Evolutionary conservation across 2,329 filamentous ascomycete genomes (phyloP).

Genomic region (Teratosphaeriaceae sp.): DNA sequence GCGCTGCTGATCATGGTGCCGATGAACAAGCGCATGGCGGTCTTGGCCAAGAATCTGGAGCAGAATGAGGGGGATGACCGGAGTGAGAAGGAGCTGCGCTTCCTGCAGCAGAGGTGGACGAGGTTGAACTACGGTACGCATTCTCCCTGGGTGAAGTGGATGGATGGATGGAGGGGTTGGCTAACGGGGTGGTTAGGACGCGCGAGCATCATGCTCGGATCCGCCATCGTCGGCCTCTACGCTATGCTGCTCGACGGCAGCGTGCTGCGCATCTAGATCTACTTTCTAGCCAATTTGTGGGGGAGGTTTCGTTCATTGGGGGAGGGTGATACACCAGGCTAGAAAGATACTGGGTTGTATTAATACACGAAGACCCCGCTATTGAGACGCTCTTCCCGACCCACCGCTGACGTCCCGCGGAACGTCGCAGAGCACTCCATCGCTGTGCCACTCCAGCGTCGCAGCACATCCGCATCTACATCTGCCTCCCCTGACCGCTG

Average conservation of each 20-base stretch:
- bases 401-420: too few relatives aligned
- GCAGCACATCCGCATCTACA: too few relatives aligned
- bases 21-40: slow-evolving; percentile 25
- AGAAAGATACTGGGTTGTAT: too few relatives aligned
- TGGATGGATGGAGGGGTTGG: not conserved
- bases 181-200: slow-evolving; percentile 8
- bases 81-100: slow-evolving; percentile 24
- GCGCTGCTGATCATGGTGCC: slow-evolving; percentile 26
- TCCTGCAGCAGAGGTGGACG: slow-evolving; percentile 22
- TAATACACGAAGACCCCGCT: too few relatives aligned
- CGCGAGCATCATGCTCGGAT: slow-evolving; percentile 12
- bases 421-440: too few relatives aligned
- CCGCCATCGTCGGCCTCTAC: slow-evolving; percentile 10
- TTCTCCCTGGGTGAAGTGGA: not conserved
- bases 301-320: too few relatives aligned
- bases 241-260: slow-evolving; percentile 13
- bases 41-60: slow-evolving; percentile 17
- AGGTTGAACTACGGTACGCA: slow-evolving; percentile 22
- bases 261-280: slow-evolving; percentile 34
- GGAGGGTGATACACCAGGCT: too few relatives aligned
- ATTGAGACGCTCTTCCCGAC: too few relatives aligned
- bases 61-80: slow-evolving; percentile 18
- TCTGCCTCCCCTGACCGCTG: too few relatives aligned
- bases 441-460: too few relatives aligned
- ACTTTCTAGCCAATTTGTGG: too few relatives aligned